phyloP scores from a whole-genome alignment of 2,329 filamentous ascomycete genomes.

The Passalora sequoiae region DNA sequence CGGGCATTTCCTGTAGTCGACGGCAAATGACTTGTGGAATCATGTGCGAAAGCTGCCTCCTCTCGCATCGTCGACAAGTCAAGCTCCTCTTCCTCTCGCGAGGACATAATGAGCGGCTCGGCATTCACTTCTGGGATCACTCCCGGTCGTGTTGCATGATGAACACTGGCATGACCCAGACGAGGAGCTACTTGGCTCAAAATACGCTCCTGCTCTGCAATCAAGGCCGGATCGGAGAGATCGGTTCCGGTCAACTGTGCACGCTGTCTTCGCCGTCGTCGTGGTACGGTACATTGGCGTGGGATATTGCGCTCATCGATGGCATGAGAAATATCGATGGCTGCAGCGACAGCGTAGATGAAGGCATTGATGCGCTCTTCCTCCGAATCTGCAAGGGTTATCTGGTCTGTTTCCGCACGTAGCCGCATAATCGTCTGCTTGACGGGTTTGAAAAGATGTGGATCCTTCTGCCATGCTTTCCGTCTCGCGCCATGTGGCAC shows the following conservation, averaged over 20 bases:
- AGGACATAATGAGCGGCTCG: slow-evolving; percentile 16
- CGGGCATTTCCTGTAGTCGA: slow-evolving; percentile 12
- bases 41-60: slow-evolving; percentile 17
- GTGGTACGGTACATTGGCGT: slow-evolving; percentile 44
- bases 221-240: slow-evolving; percentile 34
- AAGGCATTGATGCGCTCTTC: slow-evolving; percentile 63
- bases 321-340: slow-evolving; percentile 64
- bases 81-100: slow-evolving; percentile 34
- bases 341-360: slow-evolving; percentile 65
- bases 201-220: slow-evolving; percentile 47
- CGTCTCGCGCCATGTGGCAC: slow-evolving; percentile 38
- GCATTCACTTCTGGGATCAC: slow-evolving; percentile 9
- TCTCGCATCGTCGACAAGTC: slow-evolving; percentile 33
- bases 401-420: slow-evolving; percentile 67
- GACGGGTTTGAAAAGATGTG: slow-evolving; percentile 42
- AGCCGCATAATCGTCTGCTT: slow-evolving; percentile 63
- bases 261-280: slow-evolving; percentile 36
- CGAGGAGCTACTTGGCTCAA: slow-evolving; percentile 45
- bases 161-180: slow-evolving; percentile 27
- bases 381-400: slow-evolving; percentile 62
- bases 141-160: slow-evolving; percentile 7
- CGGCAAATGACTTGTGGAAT: slow-evolving; percentile 7
- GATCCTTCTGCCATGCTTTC: slow-evolving; percentile 43
- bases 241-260: slow-evolving; percentile 29
- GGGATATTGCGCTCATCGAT: slow-evolving; percentile 60